Evolutionary conservation across 768 basidiomycete genomes (phyloP).

Genomic region (Termitomyces sp.): DNA sequence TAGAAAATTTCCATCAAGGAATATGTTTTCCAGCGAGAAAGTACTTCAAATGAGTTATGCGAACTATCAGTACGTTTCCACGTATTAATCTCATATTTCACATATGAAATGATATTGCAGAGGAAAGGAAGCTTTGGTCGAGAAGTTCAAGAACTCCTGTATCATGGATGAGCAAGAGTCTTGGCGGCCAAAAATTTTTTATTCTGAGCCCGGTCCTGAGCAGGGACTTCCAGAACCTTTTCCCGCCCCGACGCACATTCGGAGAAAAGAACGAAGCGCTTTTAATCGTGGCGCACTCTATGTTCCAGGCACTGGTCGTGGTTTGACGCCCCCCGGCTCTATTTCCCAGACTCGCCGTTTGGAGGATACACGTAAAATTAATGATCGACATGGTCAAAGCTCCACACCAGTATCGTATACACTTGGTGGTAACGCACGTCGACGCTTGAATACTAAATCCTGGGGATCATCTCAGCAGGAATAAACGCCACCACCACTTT

Average conservation of each 20-base stretch:
- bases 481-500: neutral
- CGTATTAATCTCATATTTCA: conserved; percentile 1
- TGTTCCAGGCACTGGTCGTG: conserved; percentile 26
- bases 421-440: neutral
- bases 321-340: conserved; percentile 6
- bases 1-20: conserved; percentile 40
- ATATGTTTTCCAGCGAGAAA: conserved; percentile 90
- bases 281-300: conserved; percentile 71
- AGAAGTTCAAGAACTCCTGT: conserved; percentile 87
- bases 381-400: conserved; percentile 4
- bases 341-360: conserved; percentile 13
- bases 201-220: conserved; percentile 60
- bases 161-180: conserved; percentile 84
- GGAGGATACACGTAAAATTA: conserved; percentile 8
- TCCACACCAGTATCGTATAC: neutral
- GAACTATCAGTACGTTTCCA: conserved; percentile 74
- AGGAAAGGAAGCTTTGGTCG: conserved; percentile 86
- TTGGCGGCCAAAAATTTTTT: conserved; percentile 84
- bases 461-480: neutral
- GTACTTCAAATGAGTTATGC: conserved; percentile 90
- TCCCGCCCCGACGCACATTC: conserved; percentile 74
- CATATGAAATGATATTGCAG: conserved; percentile 24
- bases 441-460: neutral
- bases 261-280: conserved; percentile 79
- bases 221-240: conserved; percentile 78